Base-by-base conservation (phyloP, 257 asterid genomes). In the Solanum bukasovii region DNA sequence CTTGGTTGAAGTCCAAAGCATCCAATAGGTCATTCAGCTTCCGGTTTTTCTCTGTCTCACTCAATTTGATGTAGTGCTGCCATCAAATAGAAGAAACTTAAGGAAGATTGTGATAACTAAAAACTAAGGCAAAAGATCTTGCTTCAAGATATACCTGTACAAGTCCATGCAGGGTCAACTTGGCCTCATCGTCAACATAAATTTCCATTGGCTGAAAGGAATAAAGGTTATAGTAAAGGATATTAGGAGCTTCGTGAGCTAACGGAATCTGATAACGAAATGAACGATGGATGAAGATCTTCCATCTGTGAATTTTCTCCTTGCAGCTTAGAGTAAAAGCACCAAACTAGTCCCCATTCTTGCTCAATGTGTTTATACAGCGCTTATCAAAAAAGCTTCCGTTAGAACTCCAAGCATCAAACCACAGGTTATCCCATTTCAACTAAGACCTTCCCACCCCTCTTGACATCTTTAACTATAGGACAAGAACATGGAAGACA, bases 141-240 rank as follows among this genome's bases (percentile, higher is more conserved):
- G 27, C 20, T 31, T 16, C 52, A 0, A 35, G 52, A 34, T 33
- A 20, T 78, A 96, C 98, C 98, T 96, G 99, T 82, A 96, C 99
- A 88, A 96, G 99, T 88, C 99, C 99, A 89, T 96, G 99, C 56
- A 96, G 98, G 88, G 98, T 96, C 95, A 96, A 92, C 92, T 95
- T 96, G 91, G 99, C 98, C 87, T 96, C 99, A n/a, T 96, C 98
- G 21, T 96, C 99, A 90, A 96, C 99, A 90, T 96, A 96, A 87
- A 96, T 96, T 94, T 96, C 99, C 99, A 96, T 96, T 25, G 99
- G 99, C 98, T 95, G 98, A 89, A 96, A 95, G 81, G 93, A 92
- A 93, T 90, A 96, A 95, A 95, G 91, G 93, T 94, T 91, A 96
- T 90, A 94, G 94, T 91, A 95, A 95, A 96, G 93, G 92, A 91